Percentiles rank a stretch among this genome's conserved stretches.
Conservation (phyloP, 1,139 yeast genomes). For the Lodderomyces oxycetoniae region DNA sequence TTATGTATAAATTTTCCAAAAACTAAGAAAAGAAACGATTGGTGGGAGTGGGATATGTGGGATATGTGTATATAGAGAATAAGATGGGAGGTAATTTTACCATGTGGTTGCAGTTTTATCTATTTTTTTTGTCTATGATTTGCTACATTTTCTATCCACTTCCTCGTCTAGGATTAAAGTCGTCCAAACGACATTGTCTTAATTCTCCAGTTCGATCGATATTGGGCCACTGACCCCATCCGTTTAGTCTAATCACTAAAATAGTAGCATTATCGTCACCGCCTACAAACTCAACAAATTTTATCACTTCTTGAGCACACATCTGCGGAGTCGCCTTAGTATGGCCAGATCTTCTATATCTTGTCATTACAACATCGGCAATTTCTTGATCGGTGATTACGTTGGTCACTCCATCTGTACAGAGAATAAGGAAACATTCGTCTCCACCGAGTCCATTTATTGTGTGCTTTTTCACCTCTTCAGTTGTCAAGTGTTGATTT, state of each 20-base stretch:
- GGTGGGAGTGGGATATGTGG: not conserved
- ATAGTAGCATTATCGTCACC: constrained; percentile 96
- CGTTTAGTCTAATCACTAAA: constrained; percentile 67
- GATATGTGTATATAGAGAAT: constrained; percentile 2
- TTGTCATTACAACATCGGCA: constrained; percentile 75
- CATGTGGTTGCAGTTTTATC: no score
- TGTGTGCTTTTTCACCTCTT: constrained; percentile 38
- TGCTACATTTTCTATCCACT: constrained; percentile 8
- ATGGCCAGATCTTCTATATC: constrained; percentile 64
- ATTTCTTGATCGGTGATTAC: constrained; percentile 84
- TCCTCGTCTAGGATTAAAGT: constrained; percentile 33
- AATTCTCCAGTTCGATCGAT: constrained; percentile 76
- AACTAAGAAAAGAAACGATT: constrained; percentile 28
- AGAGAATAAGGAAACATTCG: constrained; percentile 72
- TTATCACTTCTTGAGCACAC: constrained; percentile 80
- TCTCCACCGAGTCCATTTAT: constrained; percentile 65
- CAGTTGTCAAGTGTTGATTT: constrained; percentile 28
- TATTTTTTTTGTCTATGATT: no score
- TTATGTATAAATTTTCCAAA: constrained; percentile 72
- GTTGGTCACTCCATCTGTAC: constrained; percentile 86
- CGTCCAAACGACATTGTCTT: constrained; percentile 69
- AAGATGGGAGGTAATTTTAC: not conserved
- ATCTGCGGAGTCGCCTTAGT: constrained; percentile 75
- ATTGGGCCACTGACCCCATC: constrained; percentile 94
- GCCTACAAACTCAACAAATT: constrained; percentile 80